Base-by-base conservation (phyloP, 31 red algal species). In the Asparagopsis taxiformis region DNA sequence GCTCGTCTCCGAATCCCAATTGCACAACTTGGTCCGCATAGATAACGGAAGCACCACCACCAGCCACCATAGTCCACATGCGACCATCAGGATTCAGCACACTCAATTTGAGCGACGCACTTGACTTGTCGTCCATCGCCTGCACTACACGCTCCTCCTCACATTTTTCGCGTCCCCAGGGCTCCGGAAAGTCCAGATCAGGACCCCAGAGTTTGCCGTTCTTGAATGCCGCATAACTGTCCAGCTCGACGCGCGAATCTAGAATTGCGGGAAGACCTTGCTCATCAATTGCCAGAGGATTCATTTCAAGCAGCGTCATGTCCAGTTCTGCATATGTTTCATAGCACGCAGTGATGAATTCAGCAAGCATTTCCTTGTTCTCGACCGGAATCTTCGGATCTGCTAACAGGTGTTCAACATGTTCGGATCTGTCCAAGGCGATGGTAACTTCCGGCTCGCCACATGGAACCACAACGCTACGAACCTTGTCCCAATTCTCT, bases 11-110 rank as follows among this genome's bases (percentile, higher is more conserved):
- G 55, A 80, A 92, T 8, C 96, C 91, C 55, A 95, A 52, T 68
- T 99, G 87, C 24, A 95, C 96, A 36, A 99, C 91, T 36, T 86
- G 90, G 70, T 99, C 96, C 8, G 91, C 77, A 36, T 99, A 99
- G 17, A 99, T 95, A 17, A 99, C 96, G 55, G 79, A 87, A 2
- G 96, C 96, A 5, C 96, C 96, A 25, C 96, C 96, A 30, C 96
- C 91, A 28, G 96, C 96, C 16, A 99, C 96, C 87, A 99, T 94
- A 0, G 91, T 99, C 96, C 96, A 99, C 53, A 99, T 89, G 11
- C 66, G 72, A 19, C 96, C 96, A 41, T 76, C 31, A 29, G 91
- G 91, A 63, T 95, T 94, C 24, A 99, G 77, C 0, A 99, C 63
- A 1, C 80, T 80, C 29, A 99, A 77, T 68, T 99, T 99, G 19